Conservation (phyloP, 495 filamentous ascomycete genomes). For the Hyaloscypha bicolor region DNA sequence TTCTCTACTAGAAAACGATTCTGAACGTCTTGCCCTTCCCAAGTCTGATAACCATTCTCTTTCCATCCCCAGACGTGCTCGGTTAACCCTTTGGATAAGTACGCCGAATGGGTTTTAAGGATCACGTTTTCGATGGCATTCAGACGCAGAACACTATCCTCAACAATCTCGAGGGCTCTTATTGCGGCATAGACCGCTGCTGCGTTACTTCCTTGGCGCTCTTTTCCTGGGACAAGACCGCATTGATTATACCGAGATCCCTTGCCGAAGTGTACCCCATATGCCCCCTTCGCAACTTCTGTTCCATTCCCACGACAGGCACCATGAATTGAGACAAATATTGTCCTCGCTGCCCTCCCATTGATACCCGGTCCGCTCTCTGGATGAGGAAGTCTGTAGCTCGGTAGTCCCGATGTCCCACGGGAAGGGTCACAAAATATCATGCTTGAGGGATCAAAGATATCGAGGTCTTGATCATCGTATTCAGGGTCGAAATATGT, state of each 20-base stretch:
- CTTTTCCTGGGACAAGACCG: background rate
- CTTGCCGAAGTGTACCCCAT: background rate
- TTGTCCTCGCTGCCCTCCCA: background rate
- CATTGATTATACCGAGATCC: background rate
- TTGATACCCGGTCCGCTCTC: background rate
- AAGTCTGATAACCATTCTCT: background rate
- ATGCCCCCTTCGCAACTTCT: background rate
- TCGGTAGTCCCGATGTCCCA: too few relatives aligned
- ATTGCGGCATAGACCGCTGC: background rate
- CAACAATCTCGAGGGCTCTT: background rate
- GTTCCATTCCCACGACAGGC: background rate
- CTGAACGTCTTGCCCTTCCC: background rate
- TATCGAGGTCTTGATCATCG: too few relatives aligned
- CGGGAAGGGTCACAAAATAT: too few relatives aligned
- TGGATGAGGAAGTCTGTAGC: too few relatives aligned
- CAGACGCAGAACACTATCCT: background rate
- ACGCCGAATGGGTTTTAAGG: background rate
- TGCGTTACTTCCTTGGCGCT: background rate
- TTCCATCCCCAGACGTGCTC: background rate
- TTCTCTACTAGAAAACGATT: background rate
- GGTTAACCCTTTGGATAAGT: background rate
- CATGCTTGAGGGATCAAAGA: too few relatives aligned
- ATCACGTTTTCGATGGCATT: background rate
- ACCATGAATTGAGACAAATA: background rate
- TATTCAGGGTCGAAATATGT: too few relatives aligned